These are phyloP conservation scores for Dorcoceras hygrometricum DNA, from an alignment of 257 asterid species.

Conservation along the genomic window DNA sequence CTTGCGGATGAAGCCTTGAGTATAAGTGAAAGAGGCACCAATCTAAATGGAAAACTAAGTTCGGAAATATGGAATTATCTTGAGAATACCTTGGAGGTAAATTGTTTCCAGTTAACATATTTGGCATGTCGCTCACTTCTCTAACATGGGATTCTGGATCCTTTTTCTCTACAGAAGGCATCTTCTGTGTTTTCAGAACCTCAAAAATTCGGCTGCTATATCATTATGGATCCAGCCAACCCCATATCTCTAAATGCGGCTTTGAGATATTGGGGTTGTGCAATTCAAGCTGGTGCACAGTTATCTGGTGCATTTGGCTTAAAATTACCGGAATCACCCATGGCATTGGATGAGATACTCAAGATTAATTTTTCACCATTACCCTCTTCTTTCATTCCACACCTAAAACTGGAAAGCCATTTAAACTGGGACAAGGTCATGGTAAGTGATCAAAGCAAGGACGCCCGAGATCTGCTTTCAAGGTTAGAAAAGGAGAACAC, in stretches of 20 bases:
- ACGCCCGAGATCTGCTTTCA: slow-evolving; percentile 55
- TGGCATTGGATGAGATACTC: slow-evolving; percentile 28
- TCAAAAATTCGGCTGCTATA: slow-evolving; percentile 64
- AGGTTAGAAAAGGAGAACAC: slow-evolving; percentile 26
- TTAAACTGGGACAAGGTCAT: slow-evolving; percentile 58
- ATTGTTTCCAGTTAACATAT: slow-evolving; percentile 13
- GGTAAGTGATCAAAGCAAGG: slow-evolving; percentile 39
- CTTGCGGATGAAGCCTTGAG: slow-evolving; percentile 73
- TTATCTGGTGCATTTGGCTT: slow-evolving; percentile 73
- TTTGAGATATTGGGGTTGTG: slow-evolving; percentile 89
- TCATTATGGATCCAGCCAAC: slow-evolving; percentile 62
- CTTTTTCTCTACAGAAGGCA: slow-evolving; percentile 53
- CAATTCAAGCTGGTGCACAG: slow-evolving; percentile 80
- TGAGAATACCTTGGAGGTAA: slow-evolving; percentile 67
- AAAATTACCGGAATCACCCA: slow-evolving; percentile 29
- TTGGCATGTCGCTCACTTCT: slow-evolving; percentile 1
- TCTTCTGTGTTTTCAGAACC: slow-evolving; percentile 64
- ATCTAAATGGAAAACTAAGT: slow-evolving; percentile 62
- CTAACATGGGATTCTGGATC: slow-evolving; percentile 9
- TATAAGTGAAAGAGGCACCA: slow-evolving; percentile 41
- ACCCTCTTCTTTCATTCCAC: slow-evolving; percentile 62
- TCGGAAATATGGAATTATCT: slow-evolving; percentile 76
- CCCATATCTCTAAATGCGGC: slow-evolving; percentile 55
- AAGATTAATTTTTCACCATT: slow-evolving; percentile 51
- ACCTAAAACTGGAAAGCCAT: slow-evolving; percentile 33